Base-by-base conservation (phyloP, 257 asterid genomes). In the Gardenia jasminoides region DNA sequence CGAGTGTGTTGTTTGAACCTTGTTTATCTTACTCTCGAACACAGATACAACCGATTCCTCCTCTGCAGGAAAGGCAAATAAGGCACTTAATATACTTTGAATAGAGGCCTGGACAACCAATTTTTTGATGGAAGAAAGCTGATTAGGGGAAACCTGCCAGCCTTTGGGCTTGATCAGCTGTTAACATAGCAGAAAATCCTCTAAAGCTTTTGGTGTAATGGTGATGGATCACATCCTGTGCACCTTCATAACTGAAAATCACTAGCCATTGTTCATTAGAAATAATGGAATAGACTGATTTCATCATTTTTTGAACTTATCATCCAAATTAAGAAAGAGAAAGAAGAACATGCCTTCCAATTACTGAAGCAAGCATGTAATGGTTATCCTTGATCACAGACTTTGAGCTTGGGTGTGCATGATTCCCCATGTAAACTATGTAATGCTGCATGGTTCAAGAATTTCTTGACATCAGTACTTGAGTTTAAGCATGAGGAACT, bases 101-200 rank as follows among this genome's bases (percentile, higher is more conserved):
- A 1, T 5, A 36, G 4, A 36, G 4, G 41, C 41, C 41, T 36
- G 0, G 41, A 5, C n/a, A 36, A 36, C 41, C 41, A 36, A 36
- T 36, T 36, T 36, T 36, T 5, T 36, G 3, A 10, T 10, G 0
- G 1, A 9, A 22, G 13, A 10, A 7, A 10, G 47, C 48, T 47
- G 66, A 17, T 17, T 17, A 8, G 30, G 17, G 39, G 67, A 46
- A 58, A 90, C 93, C 89, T 81, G 87, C 70, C 26, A 91, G 80
- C 76, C 79, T 66, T 72, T 80, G 72, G 67, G 96, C 92, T 87
- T 88, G 93, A 81, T 85, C 80, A 36, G 83, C 64, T 46, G 93
- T 91, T 41, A 91, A 91, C 92, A 88, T 77, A 26, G 92, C 96
- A 7, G 96, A 91, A 82, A 89, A 91, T 33, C 93, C 93, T 84